phyloP scores from a whole-genome alignment of 257 asterid species.

The Paraleonurus japonicus region DNA sequence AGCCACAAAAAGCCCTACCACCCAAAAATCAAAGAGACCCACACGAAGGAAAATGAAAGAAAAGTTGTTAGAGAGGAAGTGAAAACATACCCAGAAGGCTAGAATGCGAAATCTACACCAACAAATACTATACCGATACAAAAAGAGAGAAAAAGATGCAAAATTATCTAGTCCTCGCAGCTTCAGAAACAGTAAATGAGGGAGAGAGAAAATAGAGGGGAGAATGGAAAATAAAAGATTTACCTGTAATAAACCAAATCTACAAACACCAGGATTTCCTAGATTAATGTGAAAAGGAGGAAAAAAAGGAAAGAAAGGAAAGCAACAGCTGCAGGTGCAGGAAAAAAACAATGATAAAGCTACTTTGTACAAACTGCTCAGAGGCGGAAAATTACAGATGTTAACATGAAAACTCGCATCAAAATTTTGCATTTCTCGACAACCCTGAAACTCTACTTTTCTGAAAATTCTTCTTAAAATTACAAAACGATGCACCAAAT shows the following conservation, averaged over 20 bases:
- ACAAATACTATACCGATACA: background rate
- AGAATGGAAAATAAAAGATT: background rate
- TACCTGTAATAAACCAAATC: background rate
- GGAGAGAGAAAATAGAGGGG: background rate
- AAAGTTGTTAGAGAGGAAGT: background rate
- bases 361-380: slow-evolving; percentile 20
- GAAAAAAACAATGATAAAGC: slow-evolving; percentile 34
- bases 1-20: background rate
- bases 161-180: background rate
- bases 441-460: slow-evolving; percentile 30
- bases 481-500: slow-evolving; percentile 10
- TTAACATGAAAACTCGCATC: slow-evolving; percentile 47
- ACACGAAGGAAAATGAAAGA: background rate
- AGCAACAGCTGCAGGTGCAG: background rate
- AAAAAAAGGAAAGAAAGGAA: background rate
- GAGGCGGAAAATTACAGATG: slow-evolving; percentile 26
- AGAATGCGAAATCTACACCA: slow-evolving; percentile 12
- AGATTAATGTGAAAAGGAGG: background rate
- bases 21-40: background rate
- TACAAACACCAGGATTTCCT: background rate
- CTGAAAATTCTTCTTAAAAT: slow-evolving; percentile 7
- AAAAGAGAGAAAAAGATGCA: background rate
- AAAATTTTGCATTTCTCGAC: slow-evolving; percentile 19
- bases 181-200: background rate
- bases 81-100: slow-evolving; percentile 4